These are phyloP conservation scores for Plenodomus biglobosus DNA, from an alignment of 2,329 filamentous ascomycete species.

Conservation along the genomic window DNA sequence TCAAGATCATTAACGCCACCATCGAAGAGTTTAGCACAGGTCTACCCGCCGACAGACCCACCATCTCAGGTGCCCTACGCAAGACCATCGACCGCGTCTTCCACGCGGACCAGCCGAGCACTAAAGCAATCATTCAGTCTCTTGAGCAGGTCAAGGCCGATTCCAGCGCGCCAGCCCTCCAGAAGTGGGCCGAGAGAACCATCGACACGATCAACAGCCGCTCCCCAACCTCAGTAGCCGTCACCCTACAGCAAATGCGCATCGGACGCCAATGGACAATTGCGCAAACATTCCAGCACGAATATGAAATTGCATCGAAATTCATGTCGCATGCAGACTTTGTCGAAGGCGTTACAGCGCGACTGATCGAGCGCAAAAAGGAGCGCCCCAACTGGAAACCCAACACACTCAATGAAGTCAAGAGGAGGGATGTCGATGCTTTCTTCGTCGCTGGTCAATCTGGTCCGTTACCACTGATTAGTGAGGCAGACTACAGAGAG, in stretches of 20 bases:
- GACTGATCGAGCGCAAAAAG: conserved; percentile 70
- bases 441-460: conserved; percentile 61
- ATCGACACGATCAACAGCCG: conserved; percentile 72
- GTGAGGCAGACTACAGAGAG: conserved; percentile 61
- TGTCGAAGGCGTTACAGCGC: conserved; percentile 81
- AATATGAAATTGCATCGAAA: conserved; percentile 77
- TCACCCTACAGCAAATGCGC: conserved; percentile 81
- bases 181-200: conserved; percentile 78
- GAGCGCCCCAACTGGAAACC: conserved; percentile 75
- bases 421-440: conserved; percentile 58
- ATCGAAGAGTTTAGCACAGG: conserved; percentile 91
- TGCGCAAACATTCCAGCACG: conserved; percentile 77
- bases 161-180: conserved; percentile 44
- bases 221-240: conserved; percentile 84
- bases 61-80: conserved; percentile 69
- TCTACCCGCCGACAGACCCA: conserved; percentile 62
- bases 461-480: conserved; percentile 61
- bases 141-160: conserved; percentile 55
- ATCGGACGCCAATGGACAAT: conserved; percentile 77
- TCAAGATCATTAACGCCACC: conserved; percentile 76
- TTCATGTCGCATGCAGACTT: conserved; percentile 96
- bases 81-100: conserved; percentile 74
- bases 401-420: conserved; percentile 68
- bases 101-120: conserved; percentile 56
- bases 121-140: conserved; percentile 70